These are phyloP conservation scores for button mushroom (Agaricus bisporus) DNA, from an alignment of 768 basidiomycete genomes.

Conservation along the genomic window DNA sequence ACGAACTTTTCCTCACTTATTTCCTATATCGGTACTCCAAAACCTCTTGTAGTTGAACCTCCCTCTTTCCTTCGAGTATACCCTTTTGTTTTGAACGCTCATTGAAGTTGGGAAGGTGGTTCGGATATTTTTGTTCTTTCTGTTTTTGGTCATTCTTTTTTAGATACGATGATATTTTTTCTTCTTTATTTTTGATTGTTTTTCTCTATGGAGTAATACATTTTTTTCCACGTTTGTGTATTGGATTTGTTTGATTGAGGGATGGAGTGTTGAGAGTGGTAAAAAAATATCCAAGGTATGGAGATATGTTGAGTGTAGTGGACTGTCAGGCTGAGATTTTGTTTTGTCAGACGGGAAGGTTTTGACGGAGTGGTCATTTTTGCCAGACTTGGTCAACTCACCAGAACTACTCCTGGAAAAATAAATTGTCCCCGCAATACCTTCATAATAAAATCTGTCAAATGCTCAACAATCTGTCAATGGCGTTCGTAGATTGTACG, in stretches of 20 bases:
- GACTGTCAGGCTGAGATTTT: too few relatives aligned
- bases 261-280: too few relatives aligned
- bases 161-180: neutral
- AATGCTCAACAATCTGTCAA: too few relatives aligned
- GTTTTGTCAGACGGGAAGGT: too few relatives aligned
- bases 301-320: too few relatives aligned
- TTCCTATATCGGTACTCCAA: slow-evolving; percentile 12
- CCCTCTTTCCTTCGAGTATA: neutral
- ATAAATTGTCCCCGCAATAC: too few relatives aligned
- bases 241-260: neutral
- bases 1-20: slow-evolving; percentile 1
- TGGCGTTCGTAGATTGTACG: too few relatives aligned
- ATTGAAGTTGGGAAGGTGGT: neutral
- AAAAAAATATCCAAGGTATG: too few relatives aligned
- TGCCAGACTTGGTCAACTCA: too few relatives aligned
- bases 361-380: too few relatives aligned
- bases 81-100: neutral
- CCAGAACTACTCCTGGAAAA: too few relatives aligned
- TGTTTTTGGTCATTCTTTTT: neutral
- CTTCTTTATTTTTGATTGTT: neutral
- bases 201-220: neutral
- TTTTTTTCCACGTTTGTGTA: neutral
- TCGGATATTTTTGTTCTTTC: neutral
- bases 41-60: slow-evolving; percentile 1
- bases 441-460: too few relatives aligned